Percentiles rank a stretch among this genome's conserved stretches.
phyloP scores from a whole-genome alignment of 192 early-diverging fungal species.

The Dissophora ornata region DNA sequence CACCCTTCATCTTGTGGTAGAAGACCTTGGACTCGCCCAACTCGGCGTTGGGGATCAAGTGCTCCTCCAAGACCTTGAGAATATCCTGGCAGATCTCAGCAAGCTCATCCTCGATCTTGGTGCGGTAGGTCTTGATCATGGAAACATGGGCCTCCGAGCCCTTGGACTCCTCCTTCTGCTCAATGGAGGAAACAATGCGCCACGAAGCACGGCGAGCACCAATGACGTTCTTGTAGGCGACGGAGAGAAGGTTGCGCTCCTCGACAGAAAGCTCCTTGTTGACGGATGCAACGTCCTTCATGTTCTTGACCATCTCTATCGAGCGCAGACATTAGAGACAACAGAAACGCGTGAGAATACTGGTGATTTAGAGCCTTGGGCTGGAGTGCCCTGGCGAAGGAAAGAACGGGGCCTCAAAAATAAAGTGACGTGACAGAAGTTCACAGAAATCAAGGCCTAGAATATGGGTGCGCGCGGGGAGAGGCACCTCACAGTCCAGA shows the following conservation, averaged over 20 bases:
- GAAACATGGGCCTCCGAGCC: constrained; percentile 91
- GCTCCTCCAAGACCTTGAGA: constrained; percentile 87
- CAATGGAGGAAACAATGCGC: constrained; percentile 99
- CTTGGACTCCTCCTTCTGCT: constrained; percentile 98
- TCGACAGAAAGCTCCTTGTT: constrained; percentile 91
- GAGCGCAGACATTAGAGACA: no score
- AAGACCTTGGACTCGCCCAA: constrained; percentile 99
- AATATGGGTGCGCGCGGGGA: no score
- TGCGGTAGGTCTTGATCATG: constrained; percentile 94
- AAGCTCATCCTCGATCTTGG: constrained; percentile 96
- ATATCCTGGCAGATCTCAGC: constrained; percentile 96
- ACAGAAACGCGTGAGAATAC: no score
- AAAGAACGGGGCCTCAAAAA: neutral
- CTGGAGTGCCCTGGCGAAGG: no score
- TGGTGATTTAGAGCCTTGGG: no score
- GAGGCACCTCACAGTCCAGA: no score
- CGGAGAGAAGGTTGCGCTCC: constrained; percentile 98
- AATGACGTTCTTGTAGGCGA: constrained; percentile 99
- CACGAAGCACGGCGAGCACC: constrained; percentile 98
- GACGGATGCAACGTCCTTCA: constrained; percentile 75
- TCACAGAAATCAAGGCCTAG: neutral
- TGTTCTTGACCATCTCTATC: constrained; percentile 83
- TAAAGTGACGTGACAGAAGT: constrained; percentile 13
- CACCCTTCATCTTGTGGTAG: constrained; percentile 99
- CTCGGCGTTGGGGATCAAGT: constrained; percentile 91